A percentile compares a stretch with the other conserved stretches of the same genome.
phyloP scores from a whole-genome alignment of 176 grass and related monocot species.

The Lolium rigidum region DNA sequence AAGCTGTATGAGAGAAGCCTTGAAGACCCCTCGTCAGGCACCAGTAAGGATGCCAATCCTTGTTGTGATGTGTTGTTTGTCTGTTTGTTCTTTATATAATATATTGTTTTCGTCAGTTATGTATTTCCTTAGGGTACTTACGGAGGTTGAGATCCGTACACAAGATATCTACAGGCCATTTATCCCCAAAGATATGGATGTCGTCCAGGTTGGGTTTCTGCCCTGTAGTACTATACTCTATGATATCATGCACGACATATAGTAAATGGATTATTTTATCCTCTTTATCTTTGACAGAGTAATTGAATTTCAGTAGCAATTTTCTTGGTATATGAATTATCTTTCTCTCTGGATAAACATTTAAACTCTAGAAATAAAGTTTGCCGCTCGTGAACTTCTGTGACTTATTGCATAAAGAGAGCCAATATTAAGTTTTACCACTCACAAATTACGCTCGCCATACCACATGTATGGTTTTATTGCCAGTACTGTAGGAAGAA shows the following conservation, averaged over 20 bases:
- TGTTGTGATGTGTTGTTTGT: constrained; percentile 34
- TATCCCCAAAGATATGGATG: not conserved
- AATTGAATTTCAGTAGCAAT: constrained; percentile 1
- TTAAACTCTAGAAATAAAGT: not conserved
- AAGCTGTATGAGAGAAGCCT: constrained; percentile 38
- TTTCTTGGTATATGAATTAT: not conserved
- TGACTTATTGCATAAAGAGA: not conserved
- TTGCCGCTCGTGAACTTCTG: not conserved
- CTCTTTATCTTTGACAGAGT: not conserved
- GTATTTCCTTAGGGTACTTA: constrained; percentile 41
- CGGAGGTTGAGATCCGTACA: constrained; percentile 42
- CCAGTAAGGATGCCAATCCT: constrained; percentile 40
- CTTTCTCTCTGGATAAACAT: not conserved
- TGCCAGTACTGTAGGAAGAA: constrained; percentile 11
- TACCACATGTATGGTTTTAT: not conserved
- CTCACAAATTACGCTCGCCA: no score
- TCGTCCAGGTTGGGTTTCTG: constrained; percentile 18
- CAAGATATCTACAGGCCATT: not conserved
- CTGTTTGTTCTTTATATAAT: constrained; percentile 5
- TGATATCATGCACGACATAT: not conserved
- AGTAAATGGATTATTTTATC: not conserved
- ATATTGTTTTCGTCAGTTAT: constrained; percentile 33
- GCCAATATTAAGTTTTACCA: no score
- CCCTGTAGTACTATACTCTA: not conserved
- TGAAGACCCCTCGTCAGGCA: constrained; percentile 23